Evolutionary conservation across 2,329 filamentous ascomycete species (phyloP), one percentile per base, ranked within the genome.

Genomic region (Colletotrichum abscissum): DNA sequence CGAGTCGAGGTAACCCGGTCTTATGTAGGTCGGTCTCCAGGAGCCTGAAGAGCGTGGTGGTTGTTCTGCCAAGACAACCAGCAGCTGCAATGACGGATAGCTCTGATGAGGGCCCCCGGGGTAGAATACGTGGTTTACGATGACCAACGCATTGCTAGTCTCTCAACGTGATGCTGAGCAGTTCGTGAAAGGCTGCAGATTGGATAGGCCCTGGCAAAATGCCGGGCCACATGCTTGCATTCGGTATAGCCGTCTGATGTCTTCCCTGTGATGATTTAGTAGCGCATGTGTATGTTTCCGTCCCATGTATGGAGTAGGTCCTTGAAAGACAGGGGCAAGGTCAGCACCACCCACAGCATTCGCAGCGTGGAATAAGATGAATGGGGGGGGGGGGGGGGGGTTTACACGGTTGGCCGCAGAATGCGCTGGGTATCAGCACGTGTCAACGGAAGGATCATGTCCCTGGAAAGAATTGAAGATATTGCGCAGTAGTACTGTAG

Each of bases 211-310:
- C 46, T 14, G 56, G 28, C 55, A 16, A 30, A 12, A 8, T n/a
- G 35, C 70, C 70, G 67, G 70, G n/a, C 67, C 24, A 60, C 28
- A 73, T 65, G 67, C 67, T 70, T 73, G 67, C 38, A 63, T 66
- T 70, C 60, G 71, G 71, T 30, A 66, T 70, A 46, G 60, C 67
- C 67, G 67, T 26, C 42, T 46, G 42, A 46, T 46, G 16, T n/a
- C 19, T 46, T 46, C 42, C 14, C 42, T n/a, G 42, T 8, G 19
- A 46, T 19, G 42, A 46, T 46, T 46, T 46, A 46, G 42, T 6
- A n/a, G 42, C 42, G 16, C n/a, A n/a, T 46, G 7, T 7, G 42
- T 46, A n/a, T 16, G 42, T 19, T 19, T 46, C 19, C 42, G 16
- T 46, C 42, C 42, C 42, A 6, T n/a, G 8, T n/a, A 46, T 33